Evolutionary conservation across 176 grass and related monocot genomes (phyloP).

Genomic region (Pontederia paniculata): DNA sequence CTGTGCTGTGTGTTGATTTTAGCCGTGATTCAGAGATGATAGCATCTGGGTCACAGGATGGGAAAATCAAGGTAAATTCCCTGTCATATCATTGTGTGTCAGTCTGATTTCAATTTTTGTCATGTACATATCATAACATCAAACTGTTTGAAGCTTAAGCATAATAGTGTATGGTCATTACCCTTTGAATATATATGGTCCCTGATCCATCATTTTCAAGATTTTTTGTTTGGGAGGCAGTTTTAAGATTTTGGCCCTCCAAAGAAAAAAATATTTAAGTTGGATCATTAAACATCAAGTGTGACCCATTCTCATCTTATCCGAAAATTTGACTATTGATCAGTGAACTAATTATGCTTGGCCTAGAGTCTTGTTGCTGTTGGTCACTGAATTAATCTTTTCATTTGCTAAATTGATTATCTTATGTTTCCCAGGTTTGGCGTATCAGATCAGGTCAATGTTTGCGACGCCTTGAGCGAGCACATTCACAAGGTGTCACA

Average conservation of each 20-base stretch:
- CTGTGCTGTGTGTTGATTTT: conserved; percentile 91
- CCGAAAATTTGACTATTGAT: too few species aligned
- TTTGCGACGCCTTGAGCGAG: conserved; percentile 68
- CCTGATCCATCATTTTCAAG: too few species aligned
- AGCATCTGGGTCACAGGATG: conserved; percentile 89
- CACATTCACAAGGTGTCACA: conserved; percentile 85
- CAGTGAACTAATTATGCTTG: too few species aligned
- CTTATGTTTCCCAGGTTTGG: conserved; percentile 60
- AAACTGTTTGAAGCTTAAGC: too few species aligned
- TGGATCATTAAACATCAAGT: too few species aligned
- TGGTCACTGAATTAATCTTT: neutral
- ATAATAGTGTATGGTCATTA: too few species aligned
- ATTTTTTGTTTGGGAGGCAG: too few species aligned
- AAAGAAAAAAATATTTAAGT: too few species aligned
- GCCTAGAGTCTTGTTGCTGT: neutral
- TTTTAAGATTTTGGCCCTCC: too few species aligned
- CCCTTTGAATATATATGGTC: too few species aligned
- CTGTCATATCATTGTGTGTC: neutral
- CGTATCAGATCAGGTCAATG: conserved; percentile 91
- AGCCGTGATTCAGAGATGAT: conserved; percentile 97
- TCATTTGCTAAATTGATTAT: neutral
- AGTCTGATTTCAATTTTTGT: neutral
- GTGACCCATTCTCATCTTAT: too few species aligned
- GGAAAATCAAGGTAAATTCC: conserved; percentile 95
- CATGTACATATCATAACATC: neutral